Base-by-base conservation (phyloP, 208 protist genomes). In the Zelonia costaricensis region DNA sequence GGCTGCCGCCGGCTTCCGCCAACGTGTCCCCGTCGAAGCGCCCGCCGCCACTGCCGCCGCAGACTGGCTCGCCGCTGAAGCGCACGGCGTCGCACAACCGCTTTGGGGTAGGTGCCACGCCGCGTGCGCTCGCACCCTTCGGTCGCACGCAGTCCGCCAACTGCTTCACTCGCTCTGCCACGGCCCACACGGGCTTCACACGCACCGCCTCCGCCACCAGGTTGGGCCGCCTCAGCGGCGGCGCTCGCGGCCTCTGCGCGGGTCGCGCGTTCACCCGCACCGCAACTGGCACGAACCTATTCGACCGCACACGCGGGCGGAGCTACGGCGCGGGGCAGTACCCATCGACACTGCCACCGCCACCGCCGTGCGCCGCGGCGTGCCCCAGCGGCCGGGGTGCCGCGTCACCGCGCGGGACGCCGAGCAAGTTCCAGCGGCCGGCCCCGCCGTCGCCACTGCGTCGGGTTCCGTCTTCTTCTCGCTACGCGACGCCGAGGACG, bases 211-310 rank as follows among this genome's bases (percentile, higher is more conserved):
- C 60, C 20, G 47, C 43, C 12, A 30, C 33, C 30, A 45, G 39
- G 22, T 25, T 62, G n/a, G n/a, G n/a, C n/a, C n/a, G n/a, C n/a
- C n/a, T n/a, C 30, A 6, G 30, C 10, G n/a, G 47, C 13, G 27
- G 30, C 5, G 43, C 51, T 0, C 51, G 46, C 12, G 31, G 39
- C n/a, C 42, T 4, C 9, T 23, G 12, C 12, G 13, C 18, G 1
- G 23, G 10, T 12, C 1, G 22, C 33, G 27, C 43, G n/a, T 67
- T 78, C 30, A 56, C 51, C 30, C 72, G 72, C 42, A 78, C 72
- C 13, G 60, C 72, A 22, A 79, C 73, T 3, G 66, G 66, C 23
- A 73, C 66, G 16, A 39, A 56, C 15, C 23, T 73, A 6, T 38
- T 13, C 9, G 12, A n/a, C 12, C 3, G 13, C 55, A 25, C 28